Evolutionary conservation across 768 basidiomycete species (phyloP), one percentile per base, ranked within the genome.

Genomic region (Hericium alpestre): DNA sequence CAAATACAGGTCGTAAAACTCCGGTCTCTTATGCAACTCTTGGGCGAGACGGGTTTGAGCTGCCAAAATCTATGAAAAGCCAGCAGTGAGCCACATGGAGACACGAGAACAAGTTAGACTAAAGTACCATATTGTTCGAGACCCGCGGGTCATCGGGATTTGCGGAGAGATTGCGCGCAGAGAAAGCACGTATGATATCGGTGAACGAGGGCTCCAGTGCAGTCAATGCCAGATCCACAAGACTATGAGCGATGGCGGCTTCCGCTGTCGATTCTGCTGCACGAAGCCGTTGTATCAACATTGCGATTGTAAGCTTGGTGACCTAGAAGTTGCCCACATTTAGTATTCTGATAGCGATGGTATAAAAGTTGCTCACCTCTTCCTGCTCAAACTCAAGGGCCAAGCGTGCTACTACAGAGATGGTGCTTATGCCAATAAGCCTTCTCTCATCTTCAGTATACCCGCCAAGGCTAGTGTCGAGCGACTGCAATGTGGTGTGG

Each of bases 21-120:
- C 90, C 3, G 89, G 81, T 39, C 88, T 79, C 41, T 78, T 77
- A 63, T 78, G 71, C 25, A 95, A 67, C 62, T 92, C 90, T 66
- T 86, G 84, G 2, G 93, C 90, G 32, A 97, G 78, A 52, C 89
- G 79, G 2, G 93, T 95, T 69, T 95, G 93, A 4, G 93, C 93
- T 10, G 91, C 90, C 40, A 96, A 73, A 15, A 96, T 82, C 89
- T 92, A 61, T 3, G 59, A 13, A 52, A 10, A 22, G 5, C 20
- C n/a, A 5, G 40, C 51, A 23, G 54, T 37, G 50, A 43, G 25
- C 27, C 23, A 12, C 57, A 18, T 38, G 23, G 41, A 1, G 11
- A 37, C 0, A 25, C 13, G 32, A 20, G 15, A 18, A n/a, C 12
- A 49, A 7, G 18, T 32, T 6, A 25, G 32, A 32, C 8, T 2